These are phyloP conservation scores for Penicillium argentinense DNA, from an alignment of 495 filamentous ascomycete genomes.

Conservation along the genomic window DNA sequence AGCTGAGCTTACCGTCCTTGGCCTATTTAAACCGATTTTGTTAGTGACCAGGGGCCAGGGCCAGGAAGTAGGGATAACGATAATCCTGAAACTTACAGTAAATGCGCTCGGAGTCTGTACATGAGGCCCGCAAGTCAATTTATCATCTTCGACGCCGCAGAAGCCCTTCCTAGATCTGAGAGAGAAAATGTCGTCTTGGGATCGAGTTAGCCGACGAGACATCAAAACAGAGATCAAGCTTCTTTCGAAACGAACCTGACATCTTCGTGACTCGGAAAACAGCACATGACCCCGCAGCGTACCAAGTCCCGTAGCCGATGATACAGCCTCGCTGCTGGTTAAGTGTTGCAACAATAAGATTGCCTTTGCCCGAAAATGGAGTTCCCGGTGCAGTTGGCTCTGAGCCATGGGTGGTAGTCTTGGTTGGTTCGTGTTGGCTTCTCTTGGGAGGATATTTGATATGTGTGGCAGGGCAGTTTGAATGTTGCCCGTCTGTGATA, in stretches of 20 bases:
- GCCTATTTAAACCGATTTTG: slow-evolving; percentile 15
- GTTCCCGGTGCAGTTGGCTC: slow-evolving; percentile 43
- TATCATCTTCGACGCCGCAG: slow-evolving; percentile 49
- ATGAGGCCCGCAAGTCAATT: slow-evolving; percentile 51
- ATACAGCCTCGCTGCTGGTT: slow-evolving; percentile 63
- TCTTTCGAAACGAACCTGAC: slow-evolving; percentile 37
- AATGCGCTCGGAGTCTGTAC: slow-evolving; percentile 45
- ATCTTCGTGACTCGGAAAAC: slow-evolving; percentile 56
- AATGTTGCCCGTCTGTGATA: slow-evolving; percentile 55
- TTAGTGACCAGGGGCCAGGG: too few species aligned
- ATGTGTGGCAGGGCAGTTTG: slow-evolving; percentile 59
- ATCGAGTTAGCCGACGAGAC: neutral
- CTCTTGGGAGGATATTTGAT: slow-evolving; percentile 70
- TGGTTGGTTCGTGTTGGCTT: slow-evolving; percentile 34
- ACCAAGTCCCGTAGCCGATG: slow-evolving; percentile 71
- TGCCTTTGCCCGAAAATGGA: slow-evolving; percentile 57
- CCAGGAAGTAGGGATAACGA: too few species aligned
- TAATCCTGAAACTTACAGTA: slow-evolving; percentile 33
- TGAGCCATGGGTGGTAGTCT: slow-evolving; percentile 30
- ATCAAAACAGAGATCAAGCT: slow-evolving; percentile 3
- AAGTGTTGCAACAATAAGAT: slow-evolving; percentile 54
- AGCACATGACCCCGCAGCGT: slow-evolving; percentile 66
- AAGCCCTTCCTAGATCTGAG: slow-evolving; percentile 58
- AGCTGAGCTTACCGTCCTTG: slow-evolving; percentile 47
- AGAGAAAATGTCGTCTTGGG: slow-evolving; percentile 54